A percentile compares a stretch with the other conserved stretches of the same genome.
phyloP scores from a whole-genome alignment of 352 stramenopile species.

The Thraustochytrium striatum region DNA sequence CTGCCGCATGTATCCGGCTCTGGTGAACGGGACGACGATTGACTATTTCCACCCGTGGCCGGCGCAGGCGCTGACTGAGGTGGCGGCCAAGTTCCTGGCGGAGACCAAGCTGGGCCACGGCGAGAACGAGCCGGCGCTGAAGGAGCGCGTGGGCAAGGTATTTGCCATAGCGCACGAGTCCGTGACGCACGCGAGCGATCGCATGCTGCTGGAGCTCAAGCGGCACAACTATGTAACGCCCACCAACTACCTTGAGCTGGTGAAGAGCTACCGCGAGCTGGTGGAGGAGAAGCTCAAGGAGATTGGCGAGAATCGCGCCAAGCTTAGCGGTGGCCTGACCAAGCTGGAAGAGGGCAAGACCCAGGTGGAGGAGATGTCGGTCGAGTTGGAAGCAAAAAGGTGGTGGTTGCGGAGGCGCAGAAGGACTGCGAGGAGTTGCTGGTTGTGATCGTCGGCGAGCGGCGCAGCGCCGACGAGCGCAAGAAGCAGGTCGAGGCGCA shows the following conservation, averaged over 20 bases:
- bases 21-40: conserved; percentile 85
- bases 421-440: conserved; percentile 90
- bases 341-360: conserved; percentile 87
- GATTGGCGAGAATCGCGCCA: conserved; percentile 78
- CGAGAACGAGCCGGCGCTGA: conserved; percentile 70
- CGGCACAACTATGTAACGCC: conserved; percentile 92
- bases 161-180: conserved; percentile 75
- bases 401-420: conserved; percentile 88
- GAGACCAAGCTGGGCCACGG: conserved; percentile 77
- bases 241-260: conserved; percentile 93
- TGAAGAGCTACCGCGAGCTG: conserved; percentile 83
- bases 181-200: conserved; percentile 75
- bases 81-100: conserved; percentile 84
- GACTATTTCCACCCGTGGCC: conserved; percentile 93
- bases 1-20: conserved; percentile 85
- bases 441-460: conserved; percentile 85
- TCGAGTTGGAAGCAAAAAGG: conserved; percentile 88
- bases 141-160: conserved; percentile 67
- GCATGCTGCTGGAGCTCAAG: conserved; percentile 83
- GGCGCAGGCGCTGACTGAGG: conserved; percentile 81
- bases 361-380: conserved; percentile 88
- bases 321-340: conserved; percentile 80
- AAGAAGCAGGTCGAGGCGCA: conserved; percentile 86
- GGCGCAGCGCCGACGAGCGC: conserved; percentile 86
- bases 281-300: conserved; percentile 82